These are phyloP conservation scores for Sporothrix schenckii DNA, from an alignment of 2,329 filamentous ascomycete genomes.

Conservation along the genomic window DNA sequence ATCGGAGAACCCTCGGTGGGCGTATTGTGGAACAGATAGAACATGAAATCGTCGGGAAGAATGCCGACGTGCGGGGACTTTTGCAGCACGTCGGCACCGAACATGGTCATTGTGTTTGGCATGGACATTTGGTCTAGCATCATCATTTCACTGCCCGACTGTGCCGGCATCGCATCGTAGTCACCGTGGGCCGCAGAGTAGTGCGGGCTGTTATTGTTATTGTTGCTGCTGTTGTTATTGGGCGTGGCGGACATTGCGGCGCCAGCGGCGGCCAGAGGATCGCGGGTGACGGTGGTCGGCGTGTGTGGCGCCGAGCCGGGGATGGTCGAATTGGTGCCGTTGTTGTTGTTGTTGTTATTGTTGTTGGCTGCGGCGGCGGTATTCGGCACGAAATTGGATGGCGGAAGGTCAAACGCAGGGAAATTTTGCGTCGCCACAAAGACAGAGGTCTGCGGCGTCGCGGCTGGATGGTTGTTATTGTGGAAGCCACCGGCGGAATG, in stretches of 20 bases:
- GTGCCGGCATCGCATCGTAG: conserved; percentile 51
- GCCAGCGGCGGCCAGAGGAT: neutral
- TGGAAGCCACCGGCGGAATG: conserved; percentile 45
- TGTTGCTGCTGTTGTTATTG: neutral
- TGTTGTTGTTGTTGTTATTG: neutral
- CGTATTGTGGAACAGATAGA: conserved; percentile 75
- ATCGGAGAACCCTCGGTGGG: conserved; percentile 58
- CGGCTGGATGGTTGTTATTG: conserved; percentile 49
- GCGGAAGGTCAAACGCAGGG: conserved; percentile 64
- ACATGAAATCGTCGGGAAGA: conserved; percentile 85
- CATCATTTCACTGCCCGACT: conserved; percentile 59
- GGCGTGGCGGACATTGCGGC: neutral
- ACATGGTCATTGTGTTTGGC: conserved; percentile 77
- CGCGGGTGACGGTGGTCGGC: neutral
- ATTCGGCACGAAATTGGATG: conserved; percentile 55
- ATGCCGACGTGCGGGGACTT: conserved; percentile 83
- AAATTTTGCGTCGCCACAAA: conserved; percentile 66
- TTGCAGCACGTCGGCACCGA: conserved; percentile 77
- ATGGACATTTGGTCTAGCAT: conserved; percentile 64
- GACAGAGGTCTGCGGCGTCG: conserved; percentile 50
- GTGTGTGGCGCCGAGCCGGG: conserved; percentile 13
- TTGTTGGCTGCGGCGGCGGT: conserved; percentile 44
- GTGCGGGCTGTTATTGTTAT: conserved; percentile 27
- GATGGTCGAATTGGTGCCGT: neutral
- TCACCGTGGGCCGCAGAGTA: conserved; percentile 50